phyloP scores from a whole-genome alignment of 306 rosid species.

The Lablab purpureus region DNA sequence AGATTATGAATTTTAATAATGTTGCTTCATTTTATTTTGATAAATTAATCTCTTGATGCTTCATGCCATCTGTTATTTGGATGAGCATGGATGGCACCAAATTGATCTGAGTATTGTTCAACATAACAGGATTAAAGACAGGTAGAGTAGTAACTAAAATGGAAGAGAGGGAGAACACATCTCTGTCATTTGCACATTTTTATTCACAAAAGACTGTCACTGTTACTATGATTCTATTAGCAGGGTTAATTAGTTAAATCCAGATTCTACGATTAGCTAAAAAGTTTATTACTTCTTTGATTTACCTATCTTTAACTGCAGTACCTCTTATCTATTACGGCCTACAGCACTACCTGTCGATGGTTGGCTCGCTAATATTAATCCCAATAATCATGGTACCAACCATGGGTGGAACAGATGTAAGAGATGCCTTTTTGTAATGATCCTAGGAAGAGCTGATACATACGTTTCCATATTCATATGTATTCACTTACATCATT shows the following conservation, averaged over 20 bases:
- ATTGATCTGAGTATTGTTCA: neutral
- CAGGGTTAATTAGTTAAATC: constrained; percentile 18
- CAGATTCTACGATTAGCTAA: constrained; percentile 19
- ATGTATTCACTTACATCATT: constrained; percentile 27
- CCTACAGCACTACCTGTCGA: constrained; percentile 88
- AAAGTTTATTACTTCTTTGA: neutral
- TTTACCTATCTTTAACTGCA: constrained; percentile 59
- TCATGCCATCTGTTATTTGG: neutral
- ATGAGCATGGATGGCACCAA: neutral
- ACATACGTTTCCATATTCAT: constrained; percentile 8
- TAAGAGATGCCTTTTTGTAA: constrained; percentile 53
- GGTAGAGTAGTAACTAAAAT: neutral
- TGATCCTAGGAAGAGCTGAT: constrained; percentile 17
- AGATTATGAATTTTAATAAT: constrained; percentile 18
- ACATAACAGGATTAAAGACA: neutral
- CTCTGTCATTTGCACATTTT: neutral
- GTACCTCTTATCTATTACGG: constrained; percentile 78
- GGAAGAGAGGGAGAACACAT: neutral
- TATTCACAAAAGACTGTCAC: neutral
- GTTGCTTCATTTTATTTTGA: constrained; percentile 13
- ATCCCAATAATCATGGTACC: constrained; percentile 82
- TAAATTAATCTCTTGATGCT: neutral
- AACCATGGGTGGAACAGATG: constrained; percentile 88
- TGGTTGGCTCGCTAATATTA: constrained; percentile 89
- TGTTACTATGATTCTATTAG: neutral